Evolutionary conservation across 441 rosid genomes (phyloP).

Genomic region (Gossypium davidsonii): DNA sequence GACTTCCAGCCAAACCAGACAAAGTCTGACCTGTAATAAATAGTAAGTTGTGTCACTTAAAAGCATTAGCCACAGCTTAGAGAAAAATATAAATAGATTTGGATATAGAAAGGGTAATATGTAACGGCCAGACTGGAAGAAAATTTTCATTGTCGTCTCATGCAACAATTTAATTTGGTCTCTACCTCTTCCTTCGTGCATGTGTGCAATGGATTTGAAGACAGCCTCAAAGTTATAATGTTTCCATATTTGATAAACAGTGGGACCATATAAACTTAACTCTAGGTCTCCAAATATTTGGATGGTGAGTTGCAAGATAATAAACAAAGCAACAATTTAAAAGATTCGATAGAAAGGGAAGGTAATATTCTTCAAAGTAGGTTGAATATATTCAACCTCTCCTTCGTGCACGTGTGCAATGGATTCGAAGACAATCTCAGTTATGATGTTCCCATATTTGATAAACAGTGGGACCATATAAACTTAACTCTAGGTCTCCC

Average conservation of each 20-base stretch:
- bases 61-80: not conserved
- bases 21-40: conserved; percentile 66
- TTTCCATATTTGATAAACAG: not conserved
- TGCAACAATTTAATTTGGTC: no score
- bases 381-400: not conserved
- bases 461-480: not conserved
- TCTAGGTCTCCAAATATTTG: not conserved
- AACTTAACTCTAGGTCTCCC: not conserved
- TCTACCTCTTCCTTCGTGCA: not conserved
- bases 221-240: not conserved
- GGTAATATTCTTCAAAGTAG: not conserved
- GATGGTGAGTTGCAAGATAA: not conserved
- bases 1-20: conserved; percentile 92
- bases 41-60: conserved; percentile 3
- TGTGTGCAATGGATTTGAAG: not conserved
- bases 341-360: not conserved
- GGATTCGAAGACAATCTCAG: not conserved
- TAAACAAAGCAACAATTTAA: not conserved
- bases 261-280: not conserved
- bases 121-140: no score
- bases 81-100: not conserved
- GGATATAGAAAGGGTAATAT: no score
- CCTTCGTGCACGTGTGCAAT: not conserved
- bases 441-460: not conserved
- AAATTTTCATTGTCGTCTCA: no score